Evolutionary conservation across 2,329 filamentous ascomycete species (phyloP), one percentile per base, ranked within the genome.

Genomic region (Fusarium napiforme): DNA sequence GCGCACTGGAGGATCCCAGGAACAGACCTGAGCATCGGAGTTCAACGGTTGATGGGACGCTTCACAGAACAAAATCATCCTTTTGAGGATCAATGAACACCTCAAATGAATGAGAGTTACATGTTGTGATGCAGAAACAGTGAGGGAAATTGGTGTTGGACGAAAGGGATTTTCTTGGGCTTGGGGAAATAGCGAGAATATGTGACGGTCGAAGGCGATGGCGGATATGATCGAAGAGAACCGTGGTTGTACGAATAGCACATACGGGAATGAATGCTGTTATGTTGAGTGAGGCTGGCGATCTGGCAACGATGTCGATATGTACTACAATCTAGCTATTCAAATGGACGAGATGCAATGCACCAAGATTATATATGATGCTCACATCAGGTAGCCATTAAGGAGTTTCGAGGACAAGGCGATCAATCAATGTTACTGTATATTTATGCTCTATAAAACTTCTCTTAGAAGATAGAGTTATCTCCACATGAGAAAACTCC

Each of bases 401-500:
- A 23, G 23, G 23, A 23, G 23, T 23, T 23, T 23, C 23, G 23
- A 23, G 23, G 23, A 23, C 23, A 28, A 28, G 5, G 21, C n/a
- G 5, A 46, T 39, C 7, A 18, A 32, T 39, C 0, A 30, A 45
- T 14, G 32, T 8, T 36, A 36, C 34, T 36, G 34, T 36, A 36
- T 36, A 19, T 39, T 21, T 19, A 3, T 18, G 1, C 10, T 30
- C 21, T 16, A 26, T 12, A 21, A 0, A 10, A 12, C 40, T 23
- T 26, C 5, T 26, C 7, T 26, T 26, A 26, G 28, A 77, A 77
- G 4, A 74, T 67, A 0, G 75, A 71, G 23, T 77, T 77, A 46
- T 70, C 68, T 52, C 73, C 73, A 10, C 75, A 77, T 1, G 73
- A 73, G 45, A 77, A 77, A 14, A 77, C 75, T 9, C 75, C 75